phyloP scores from a whole-genome alignment of 306 rosid species.

The Albizia julibrissin region DNA sequence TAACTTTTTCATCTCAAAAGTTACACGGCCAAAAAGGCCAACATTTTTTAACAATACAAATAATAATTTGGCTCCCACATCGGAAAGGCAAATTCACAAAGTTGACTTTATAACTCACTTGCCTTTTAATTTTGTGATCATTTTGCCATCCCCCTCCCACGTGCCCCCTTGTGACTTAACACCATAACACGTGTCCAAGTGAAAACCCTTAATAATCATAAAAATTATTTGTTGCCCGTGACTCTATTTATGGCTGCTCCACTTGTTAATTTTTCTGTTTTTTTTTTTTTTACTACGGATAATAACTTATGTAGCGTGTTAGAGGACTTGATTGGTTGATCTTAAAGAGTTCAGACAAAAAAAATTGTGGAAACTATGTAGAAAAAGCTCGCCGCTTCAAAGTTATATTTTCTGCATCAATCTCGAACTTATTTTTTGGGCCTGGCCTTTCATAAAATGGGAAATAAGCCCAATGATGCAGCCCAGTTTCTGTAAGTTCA shows the following conservation, averaged over 20 bases:
- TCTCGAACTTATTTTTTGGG: background rate
- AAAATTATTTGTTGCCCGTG: background rate
- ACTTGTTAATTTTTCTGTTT: background rate
- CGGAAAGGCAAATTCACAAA: conserved; percentile 2
- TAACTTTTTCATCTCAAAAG: background rate
- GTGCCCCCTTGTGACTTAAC: background rate
- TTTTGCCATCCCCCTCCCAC: conserved; percentile 11
- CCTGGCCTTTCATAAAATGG: background rate
- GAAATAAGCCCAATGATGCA: background rate
- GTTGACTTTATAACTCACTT: background rate
- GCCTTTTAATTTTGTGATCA: background rate
- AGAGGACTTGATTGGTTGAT: background rate
- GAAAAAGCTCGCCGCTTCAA: background rate
- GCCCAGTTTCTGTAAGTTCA: background rate
- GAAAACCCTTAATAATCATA: background rate
- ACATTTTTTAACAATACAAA: conserved; percentile 6
- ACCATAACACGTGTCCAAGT: background rate
- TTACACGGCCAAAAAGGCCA: conserved; percentile 24
- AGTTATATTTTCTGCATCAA: background rate
- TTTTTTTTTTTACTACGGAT: background rate
- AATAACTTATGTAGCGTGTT: background rate
- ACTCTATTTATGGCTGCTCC: background rate
- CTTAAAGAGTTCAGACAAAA: background rate
- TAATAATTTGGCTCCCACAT: background rate
- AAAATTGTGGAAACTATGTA: background rate